Base-by-base conservation (phyloP, 345 rosid species). In the Salix purpurea region DNA sequence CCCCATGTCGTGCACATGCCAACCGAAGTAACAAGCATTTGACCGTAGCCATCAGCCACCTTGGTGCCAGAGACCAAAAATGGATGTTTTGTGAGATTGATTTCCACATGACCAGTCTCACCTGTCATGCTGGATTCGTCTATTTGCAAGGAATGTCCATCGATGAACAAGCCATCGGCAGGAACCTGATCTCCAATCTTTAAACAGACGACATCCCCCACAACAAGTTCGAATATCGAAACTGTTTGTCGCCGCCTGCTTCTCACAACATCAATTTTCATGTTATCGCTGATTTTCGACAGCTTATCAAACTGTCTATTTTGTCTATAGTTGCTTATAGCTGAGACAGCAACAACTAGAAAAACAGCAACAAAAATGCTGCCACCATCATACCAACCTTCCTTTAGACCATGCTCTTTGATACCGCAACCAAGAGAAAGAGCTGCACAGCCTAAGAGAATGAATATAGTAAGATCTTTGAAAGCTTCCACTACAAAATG, bases 1-100 rank as follows among this genome's bases (percentile, higher is more conserved):
- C 94, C 98, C 97, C 96, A 90, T 3, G 83, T 81, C 0, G 97
- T 92, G 80, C 86, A 89, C 91, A 84, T 87, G 0, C 97, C 98
- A 1, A 92, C 96, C 0, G 91, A 86, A 13, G 92, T 90, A 28
- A 88, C 89, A 21, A 84, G 67, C 97, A 94, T 94, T 26, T 81
- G 74, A 1, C 86, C 94, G 0, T 85, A 64, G 5, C 84, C 84
- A 13, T 81, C 77, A 3, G 78, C 78, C 5, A 81, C 84, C 69
- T 73, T 77, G 11, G 80, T 66, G 14, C 83, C 80, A 0, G 80
- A 72, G 77, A 60, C 37, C 60, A 76, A 18, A 50, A 76, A 76
- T 46, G 77, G 80, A 64, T 73, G 72, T 26, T 61, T 65, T 39
- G 6, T 10, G 52, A 12, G 39, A 50, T 71, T 58, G 56, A 81